These are phyloP conservation scores for Blastobotrys robertii DNA, from an alignment of 805 yeast genomes.

Conservation along the genomic window DNA sequence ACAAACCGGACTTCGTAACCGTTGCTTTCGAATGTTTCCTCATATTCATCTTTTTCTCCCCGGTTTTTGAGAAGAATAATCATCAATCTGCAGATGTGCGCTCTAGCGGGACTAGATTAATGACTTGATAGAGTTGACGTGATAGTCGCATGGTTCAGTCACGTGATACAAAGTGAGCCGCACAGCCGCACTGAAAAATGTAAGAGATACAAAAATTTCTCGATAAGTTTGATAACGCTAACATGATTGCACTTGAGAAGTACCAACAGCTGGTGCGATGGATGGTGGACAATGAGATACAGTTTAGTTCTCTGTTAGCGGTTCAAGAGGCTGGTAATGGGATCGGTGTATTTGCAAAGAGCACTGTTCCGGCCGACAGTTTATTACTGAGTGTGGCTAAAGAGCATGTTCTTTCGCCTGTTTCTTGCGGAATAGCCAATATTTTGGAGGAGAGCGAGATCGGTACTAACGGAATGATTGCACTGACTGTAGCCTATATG, in stretches of 20 bases:
- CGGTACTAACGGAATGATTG: conserved; percentile 45
- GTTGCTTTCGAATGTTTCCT: conserved; percentile 34
- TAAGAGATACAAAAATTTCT: not conserved
- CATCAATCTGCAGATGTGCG: conserved; percentile 4
- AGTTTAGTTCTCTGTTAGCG: conserved; percentile 44
- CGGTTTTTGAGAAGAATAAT: conserved; percentile 56
- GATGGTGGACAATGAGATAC: conserved; percentile 45
- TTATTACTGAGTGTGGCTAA: conserved; percentile 28
- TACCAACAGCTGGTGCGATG: conserved; percentile 35
- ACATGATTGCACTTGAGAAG: not conserved
- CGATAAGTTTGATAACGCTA: not conserved
- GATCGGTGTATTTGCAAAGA: conserved; percentile 58
- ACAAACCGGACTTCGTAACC: conserved; percentile 35
- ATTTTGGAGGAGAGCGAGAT: conserved; percentile 50
- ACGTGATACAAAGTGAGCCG: not conserved
- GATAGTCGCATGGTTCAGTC: no score
- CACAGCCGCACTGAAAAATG: not conserved
- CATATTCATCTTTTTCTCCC: conserved; percentile 62
- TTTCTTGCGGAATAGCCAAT: conserved; percentile 48
- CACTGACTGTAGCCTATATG: conserved; percentile 56
- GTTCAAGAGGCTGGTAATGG: conserved; percentile 50
- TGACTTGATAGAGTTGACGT: no score
- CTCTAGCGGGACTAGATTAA: not conserved
- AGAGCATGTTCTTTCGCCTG: conserved; percentile 23
- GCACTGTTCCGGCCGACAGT: conserved; percentile 30